A percentile compares a stretch with the other conserved stretches of the same genome.
phyloP scores from a whole-genome alignment of 371 early-diverging fungal genomes.

The Cokeromyces recurvatus region DNA sequence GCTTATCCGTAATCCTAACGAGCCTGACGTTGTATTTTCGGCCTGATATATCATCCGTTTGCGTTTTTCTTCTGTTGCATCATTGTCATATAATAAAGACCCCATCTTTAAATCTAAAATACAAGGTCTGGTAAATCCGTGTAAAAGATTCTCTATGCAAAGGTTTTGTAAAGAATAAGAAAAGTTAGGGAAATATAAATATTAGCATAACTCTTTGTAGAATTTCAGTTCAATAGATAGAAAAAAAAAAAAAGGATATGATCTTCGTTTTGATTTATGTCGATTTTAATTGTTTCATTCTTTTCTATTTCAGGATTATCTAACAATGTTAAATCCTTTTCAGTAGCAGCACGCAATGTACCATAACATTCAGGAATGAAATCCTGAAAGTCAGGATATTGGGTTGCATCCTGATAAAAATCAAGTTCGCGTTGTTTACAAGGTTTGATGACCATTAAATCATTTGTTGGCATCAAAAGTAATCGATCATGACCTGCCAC shows the following conservation, averaged over 20 bases:
- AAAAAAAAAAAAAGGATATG: slow-evolving; percentile 46
- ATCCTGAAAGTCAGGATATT: slow-evolving; percentile 49
- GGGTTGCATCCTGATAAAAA: slow-evolving; percentile 61
- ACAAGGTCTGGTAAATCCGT: slow-evolving; percentile 64
- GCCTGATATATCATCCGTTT: slow-evolving; percentile 57
- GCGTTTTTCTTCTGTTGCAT: slow-evolving; percentile 59
- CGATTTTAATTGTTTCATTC: too few species aligned
- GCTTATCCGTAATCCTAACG: slow-evolving; percentile 55
- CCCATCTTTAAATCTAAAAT: slow-evolving; percentile 83
- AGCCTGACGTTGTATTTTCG: slow-evolving; percentile 50
- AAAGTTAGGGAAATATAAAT: slow-evolving; percentile 11
- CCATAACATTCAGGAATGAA: slow-evolving; percentile 74
- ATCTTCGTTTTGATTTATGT: slow-evolving; percentile 6
- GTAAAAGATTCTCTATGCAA: slow-evolving; percentile 71
- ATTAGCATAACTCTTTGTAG: too few species aligned
- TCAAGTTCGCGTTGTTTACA: slow-evolving; percentile 45
- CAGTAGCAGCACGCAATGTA: slow-evolving; percentile 40
- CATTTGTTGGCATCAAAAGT: slow-evolving; percentile 37
- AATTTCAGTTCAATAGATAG: neutral
- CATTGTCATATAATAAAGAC: slow-evolving; percentile 53
- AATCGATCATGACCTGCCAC: slow-evolving; percentile 70
- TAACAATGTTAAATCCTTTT: slow-evolving; percentile 24
- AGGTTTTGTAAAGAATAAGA: slow-evolving; percentile 38
- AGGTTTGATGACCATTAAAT: slow-evolving; percentile 66
- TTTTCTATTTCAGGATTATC: slow-evolving; percentile 9